phyloP scores from a whole-genome alignment of 2,329 filamentous ascomycete species.

The Xylariaceae sp. region DNA sequence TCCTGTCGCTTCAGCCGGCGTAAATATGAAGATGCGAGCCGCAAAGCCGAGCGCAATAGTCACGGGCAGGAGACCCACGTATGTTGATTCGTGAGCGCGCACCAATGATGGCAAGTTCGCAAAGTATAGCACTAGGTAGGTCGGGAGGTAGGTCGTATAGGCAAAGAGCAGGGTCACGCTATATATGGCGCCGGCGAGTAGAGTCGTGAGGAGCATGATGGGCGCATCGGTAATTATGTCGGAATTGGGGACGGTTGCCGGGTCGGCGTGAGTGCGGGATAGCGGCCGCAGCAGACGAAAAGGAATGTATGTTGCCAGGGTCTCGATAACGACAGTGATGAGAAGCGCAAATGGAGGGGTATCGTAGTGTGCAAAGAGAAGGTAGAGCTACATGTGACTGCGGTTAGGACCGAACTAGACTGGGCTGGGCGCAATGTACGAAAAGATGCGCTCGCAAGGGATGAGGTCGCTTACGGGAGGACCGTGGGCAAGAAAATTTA shows the following conservation, averaged over 20 bases:
- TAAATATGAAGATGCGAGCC: constrained; percentile 73
- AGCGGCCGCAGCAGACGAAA: constrained; percentile 70
- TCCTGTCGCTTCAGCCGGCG: constrained; percentile 56
- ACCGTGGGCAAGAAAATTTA: constrained; percentile 67
- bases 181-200: constrained; percentile 71
- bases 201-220: constrained; percentile 60
- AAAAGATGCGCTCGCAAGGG: neutral
- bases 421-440: neutral
- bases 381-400: constrained; percentile 53
- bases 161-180: constrained; percentile 66
- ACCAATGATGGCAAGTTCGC: constrained; percentile 64
- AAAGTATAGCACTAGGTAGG: constrained; percentile 71
- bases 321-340: constrained; percentile 62
- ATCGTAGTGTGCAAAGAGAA: constrained; percentile 73
- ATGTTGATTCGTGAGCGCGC: constrained; percentile 60
- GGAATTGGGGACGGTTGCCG: constrained; percentile 52
- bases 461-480: constrained; percentile 55
- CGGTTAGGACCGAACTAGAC: constrained; percentile 1
- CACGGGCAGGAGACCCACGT: constrained; percentile 57
- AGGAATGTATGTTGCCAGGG: constrained; percentile 65
- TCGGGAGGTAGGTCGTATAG: constrained; percentile 66
- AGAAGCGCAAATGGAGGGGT: constrained; percentile 59
- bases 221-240: constrained; percentile 60
- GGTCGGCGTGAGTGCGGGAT: constrained; percentile 58
- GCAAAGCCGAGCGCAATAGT: constrained; percentile 61